A percentile compares a stretch with the other conserved stretches of the same genome.
Conservation (phyloP, 2,329 filamentous ascomycete species). For the Colletotrichum sp. region DNA sequence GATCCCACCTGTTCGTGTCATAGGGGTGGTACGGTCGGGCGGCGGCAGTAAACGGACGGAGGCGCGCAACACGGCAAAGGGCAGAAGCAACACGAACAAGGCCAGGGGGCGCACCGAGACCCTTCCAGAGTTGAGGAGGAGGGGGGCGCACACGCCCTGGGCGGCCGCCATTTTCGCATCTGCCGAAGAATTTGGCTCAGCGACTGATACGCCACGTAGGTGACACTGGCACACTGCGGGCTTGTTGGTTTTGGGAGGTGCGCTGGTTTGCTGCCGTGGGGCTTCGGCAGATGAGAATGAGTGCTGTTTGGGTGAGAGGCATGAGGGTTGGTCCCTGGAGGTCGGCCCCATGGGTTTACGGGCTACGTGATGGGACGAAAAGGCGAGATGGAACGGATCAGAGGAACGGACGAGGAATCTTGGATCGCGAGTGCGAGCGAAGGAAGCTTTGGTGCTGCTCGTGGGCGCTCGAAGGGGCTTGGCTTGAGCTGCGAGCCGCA, state of each 20-base stretch:
- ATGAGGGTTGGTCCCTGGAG: slow-evolving; percentile 13
- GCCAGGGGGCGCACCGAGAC: background rate
- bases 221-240: background rate
- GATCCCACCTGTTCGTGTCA: slow-evolving; percentile 15
- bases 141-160: background rate
- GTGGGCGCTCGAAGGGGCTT: background rate
- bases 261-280: background rate
- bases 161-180: background rate
- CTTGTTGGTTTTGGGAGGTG: background rate
- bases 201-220: slow-evolving; percentile 5
- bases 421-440: background rate
- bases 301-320: background rate
- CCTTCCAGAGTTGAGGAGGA: background rate
- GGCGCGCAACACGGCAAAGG: background rate
- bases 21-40: background rate
- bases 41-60: background rate
- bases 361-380: background rate
- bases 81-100: background rate
- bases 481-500: background rate
- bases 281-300: slow-evolving; percentile 13
- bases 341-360: background rate
- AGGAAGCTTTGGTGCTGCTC: background rate
- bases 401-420: background rate
- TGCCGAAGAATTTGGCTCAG: slow-evolving; percentile 14
- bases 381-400: background rate